Evolutionary conservation across 75 land plant species (phyloP), one percentile per base, ranked within the genome.

Genomic region (Pinus taeda): DNA sequence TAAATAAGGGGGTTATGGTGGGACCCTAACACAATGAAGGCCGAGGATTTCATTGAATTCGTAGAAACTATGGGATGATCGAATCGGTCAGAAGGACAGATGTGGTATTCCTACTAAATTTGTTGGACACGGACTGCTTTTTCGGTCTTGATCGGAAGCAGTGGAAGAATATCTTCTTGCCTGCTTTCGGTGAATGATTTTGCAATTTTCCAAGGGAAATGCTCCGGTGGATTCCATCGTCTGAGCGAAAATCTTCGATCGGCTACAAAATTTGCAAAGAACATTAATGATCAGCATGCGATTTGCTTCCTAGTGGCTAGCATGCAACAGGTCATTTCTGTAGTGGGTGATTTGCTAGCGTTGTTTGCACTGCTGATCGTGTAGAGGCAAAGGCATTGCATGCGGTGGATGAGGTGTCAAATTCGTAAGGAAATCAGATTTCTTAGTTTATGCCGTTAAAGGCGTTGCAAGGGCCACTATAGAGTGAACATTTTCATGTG

Each of bases 391-490:
- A 39, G 67, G 67, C n/a, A n/a, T n/a, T n/a, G n/a, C n/a, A n/a
- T n/a, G n/a, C n/a, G n/a, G n/a, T n/a, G n/a, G 18, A 64, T 64
- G 67, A 64, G 67, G 29, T 64, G 67, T 64, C 67, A 64, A 29
- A 36, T 64, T 29, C 33, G 11, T 15, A 64, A 30, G 37, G 33
- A 30, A 64, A 64, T 64, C 18, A 37, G 33, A 29, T 64, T 64
- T 36, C 67, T 30, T 36, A 64, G 67, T 30, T 29, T 64, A 14
- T 30, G 67, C 37, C 37, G 33, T 17, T 15, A 29, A 26, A 62
- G 65, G 24, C 26, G 65, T 24, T 64, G 18, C 26, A 60, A n/a
- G 24, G 67, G 67, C 5, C 36, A 30, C 26, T 30, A 29, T 13
- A 4, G 42, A 39, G 29, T 64, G 14, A 64, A 30, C 37, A 64